Percentiles rank a stretch among this genome's conserved stretches.
These are phyloP conservation scores for Graphilbum fragrans DNA, from an alignment of 2,329 filamentous ascomycete species.

Conservation along the genomic window DNA sequence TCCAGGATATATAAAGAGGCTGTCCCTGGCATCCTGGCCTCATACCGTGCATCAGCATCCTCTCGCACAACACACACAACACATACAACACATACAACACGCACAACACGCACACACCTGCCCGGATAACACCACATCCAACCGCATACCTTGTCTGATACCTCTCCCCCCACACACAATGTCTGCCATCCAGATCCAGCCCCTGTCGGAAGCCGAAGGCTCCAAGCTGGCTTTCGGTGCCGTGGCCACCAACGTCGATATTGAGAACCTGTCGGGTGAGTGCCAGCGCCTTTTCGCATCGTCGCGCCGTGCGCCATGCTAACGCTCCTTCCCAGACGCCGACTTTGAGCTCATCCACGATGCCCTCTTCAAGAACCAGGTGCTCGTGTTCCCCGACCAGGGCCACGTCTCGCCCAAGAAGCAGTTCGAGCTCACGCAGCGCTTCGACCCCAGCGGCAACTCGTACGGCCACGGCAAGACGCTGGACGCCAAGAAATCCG, in stretches of 20 bases:
- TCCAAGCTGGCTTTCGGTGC: constrained; percentile 45
- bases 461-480: constrained; percentile 66
- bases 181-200: constrained; percentile 10
- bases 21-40: too few relatives aligned
- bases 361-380: constrained; percentile 55
- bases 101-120: too few relatives aligned
- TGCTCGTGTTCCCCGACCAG: constrained; percentile 62
- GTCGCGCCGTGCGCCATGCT: too few relatives aligned
- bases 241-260: constrained; percentile 40
- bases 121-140: too few relatives aligned
- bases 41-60: too few relatives aligned
- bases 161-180: constrained; percentile 4
- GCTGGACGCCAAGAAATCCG: constrained; percentile 46
- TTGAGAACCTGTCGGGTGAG: constrained; percentile 52
- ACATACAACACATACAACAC: too few relatives aligned
- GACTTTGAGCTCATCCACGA: constrained; percentile 53
- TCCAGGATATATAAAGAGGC: too few relatives aligned
- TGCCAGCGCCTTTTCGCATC: not conserved
- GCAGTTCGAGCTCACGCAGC: constrained; percentile 61
- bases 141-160: too few relatives aligned
- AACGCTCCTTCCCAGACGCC: constrained; percentile 33
- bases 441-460: constrained; percentile 55
- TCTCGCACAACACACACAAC: too few relatives aligned
- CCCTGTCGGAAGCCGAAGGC: constrained; percentile 7
- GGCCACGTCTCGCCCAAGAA: constrained; percentile 50